Evolutionary conservation across 768 basidiomycete genomes (phyloP), one percentile per base, ranked within the genome.

Genomic region (Auriscalpium microsporum): DNA sequence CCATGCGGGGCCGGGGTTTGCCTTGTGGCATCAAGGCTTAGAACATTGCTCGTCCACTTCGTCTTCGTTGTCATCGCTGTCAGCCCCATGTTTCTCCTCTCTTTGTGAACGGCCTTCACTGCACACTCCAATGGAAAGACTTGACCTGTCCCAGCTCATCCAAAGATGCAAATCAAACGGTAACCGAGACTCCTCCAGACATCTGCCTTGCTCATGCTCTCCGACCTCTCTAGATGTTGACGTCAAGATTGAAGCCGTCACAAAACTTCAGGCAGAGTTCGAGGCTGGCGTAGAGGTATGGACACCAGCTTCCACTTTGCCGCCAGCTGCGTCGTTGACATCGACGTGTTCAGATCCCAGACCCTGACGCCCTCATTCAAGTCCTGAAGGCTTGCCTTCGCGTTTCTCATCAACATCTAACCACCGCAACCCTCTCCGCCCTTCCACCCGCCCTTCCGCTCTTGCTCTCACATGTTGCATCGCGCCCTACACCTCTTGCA

Each of bases 321-420:
- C 35, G 28, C 33, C 23, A 16, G 23, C 37, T 19, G 17, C 44
- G 21, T 48, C 33, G 35, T 28, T 55, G 45, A 58, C 48, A 50
- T 37, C 33, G 16, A 8, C 14, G 13, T 51, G 23, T 28, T 45
- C 65, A 93, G 91, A 79, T 94, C 53, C 66, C 77, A 28, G 90
- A 92, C 65, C 68, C 83, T 8, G 92, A 94, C 64, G 71, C 74
- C 40, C 74, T 93, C 65, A 78, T 93, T 57, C 72, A 73, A 55
- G 73, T 78, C 40, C 76, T 94, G 65, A 91, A 87, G 69, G 64
- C 83, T 38, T 89, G 83, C 62, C 78, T 94, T 62, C 81, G 88
- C 62, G 83, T 83, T 45, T 78, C 90, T 47, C 91, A 94, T 71
- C 83, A 89, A 64, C 89, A 91, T 63, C 73, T 94, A 42, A 81